Conservation (phyloP, 768 basidiomycete species). For the Pleurotus tuoliensis region DNA sequence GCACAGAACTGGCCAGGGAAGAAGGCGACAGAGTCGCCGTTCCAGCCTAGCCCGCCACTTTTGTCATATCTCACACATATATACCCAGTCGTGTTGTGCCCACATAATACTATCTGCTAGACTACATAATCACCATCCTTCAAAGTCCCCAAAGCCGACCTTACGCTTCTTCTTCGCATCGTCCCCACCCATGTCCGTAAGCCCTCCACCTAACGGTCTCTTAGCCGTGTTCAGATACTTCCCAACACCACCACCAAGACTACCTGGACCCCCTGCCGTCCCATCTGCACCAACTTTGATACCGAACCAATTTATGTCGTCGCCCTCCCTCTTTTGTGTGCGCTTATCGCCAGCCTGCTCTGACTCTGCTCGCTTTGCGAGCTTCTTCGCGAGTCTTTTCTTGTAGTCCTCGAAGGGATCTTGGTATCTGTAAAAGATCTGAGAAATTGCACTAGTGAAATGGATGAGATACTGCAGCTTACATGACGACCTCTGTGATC, state of each 20-base stretch:
- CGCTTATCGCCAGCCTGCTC: conserved; percentile 27
- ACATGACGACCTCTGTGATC: conserved; percentile 88
- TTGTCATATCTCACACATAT: background rate
- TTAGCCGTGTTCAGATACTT: conserved; percentile 66
- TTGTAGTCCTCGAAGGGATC: conserved; percentile 97
- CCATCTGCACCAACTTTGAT: conserved; percentile 64
- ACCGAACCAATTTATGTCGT: conserved; percentile 85
- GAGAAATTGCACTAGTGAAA: background rate
- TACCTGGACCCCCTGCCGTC: conserved; percentile 24
- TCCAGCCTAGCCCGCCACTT: conserved; percentile 18
- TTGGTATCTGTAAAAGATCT: conserved; percentile 55
- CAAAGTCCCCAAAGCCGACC: conserved; percentile 89
- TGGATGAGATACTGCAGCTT: conserved; percentile 21
- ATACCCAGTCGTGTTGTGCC: background rate
- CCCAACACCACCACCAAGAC: conserved; percentile 49
- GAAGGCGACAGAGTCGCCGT: conserved; percentile 27
- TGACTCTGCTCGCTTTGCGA: conserved; percentile 53
- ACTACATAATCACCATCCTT: conserved; percentile 57
- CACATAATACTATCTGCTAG: conserved; percentile 5
- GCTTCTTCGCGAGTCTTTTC: conserved; percentile 71
- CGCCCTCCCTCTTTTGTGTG: conserved; percentile 48
- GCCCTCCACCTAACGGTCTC: conserved; percentile 29
- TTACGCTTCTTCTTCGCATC: conserved; percentile 78
- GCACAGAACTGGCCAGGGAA: conserved; percentile 6
- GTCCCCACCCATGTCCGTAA: conserved; percentile 22